phyloP scores from a whole-genome alignment of 2,329 filamentous ascomycete species.

The Mollisia scopiformis region DNA sequence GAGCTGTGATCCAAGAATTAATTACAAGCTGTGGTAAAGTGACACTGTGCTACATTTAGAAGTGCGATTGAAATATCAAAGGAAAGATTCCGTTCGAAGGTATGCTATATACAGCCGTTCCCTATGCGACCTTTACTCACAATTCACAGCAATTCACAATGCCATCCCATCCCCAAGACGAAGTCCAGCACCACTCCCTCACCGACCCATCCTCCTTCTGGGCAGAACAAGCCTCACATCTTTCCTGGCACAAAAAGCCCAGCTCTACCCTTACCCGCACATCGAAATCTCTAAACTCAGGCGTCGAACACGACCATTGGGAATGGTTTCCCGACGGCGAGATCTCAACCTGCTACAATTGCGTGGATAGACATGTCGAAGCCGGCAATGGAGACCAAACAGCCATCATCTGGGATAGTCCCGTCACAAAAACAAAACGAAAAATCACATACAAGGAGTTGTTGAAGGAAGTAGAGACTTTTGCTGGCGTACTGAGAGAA shows the following conservation, averaged over 20 bases:
- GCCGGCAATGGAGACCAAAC: constrained; percentile 73
- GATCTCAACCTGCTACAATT: constrained; percentile 92
- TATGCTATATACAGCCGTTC: too few species aligned
- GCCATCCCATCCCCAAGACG: constrained; percentile 37
- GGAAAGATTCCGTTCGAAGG: neutral
- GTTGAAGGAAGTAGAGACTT: constrained; percentile 76
- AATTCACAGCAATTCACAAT: constrained; percentile 18
- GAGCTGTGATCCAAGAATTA: neutral
- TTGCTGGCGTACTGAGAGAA: constrained; percentile 81
- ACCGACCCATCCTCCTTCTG: constrained; percentile 75
- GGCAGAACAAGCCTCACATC: constrained; percentile 70
- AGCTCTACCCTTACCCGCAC: constrained; percentile 60
- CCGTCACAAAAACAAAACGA: constrained; percentile 75
- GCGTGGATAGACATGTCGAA: constrained; percentile 84
- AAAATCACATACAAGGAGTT: constrained; percentile 76
- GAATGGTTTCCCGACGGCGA: constrained; percentile 88
- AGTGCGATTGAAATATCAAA: neutral
- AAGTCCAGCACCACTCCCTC: constrained; percentile 54
- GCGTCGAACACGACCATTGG: constrained; percentile 75
- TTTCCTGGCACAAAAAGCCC: constrained; percentile 83
- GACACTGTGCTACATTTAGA: neutral
- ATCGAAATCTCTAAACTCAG: constrained; percentile 65
- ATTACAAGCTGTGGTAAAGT: neutral
- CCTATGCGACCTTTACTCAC: neutral
- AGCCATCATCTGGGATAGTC: constrained; percentile 87